Evolutionary conservation across 1,284 basidiomycete species (phyloP).

Genomic region (Rhodotorula sp.): DNA sequence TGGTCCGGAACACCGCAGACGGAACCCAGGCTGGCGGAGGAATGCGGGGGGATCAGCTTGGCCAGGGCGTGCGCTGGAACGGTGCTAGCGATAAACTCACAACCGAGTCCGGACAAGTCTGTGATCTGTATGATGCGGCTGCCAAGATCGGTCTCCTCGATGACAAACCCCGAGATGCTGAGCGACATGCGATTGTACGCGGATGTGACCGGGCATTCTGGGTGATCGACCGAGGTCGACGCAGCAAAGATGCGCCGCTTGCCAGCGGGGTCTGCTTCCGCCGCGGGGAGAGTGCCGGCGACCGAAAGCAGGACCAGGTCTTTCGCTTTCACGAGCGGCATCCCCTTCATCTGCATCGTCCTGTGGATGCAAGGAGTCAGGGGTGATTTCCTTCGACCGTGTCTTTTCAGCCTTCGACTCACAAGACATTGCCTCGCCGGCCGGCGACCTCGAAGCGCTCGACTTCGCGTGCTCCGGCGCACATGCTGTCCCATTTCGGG

Average conservation of each 20-base stretch:
- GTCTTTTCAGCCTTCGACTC: background rate
- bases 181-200: constrained; percentile 43
- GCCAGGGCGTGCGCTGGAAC: background rate
- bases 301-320: constrained; percentile 44
- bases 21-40: constrained; percentile 36
- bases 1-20: constrained; percentile 35
- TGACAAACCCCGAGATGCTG: constrained; percentile 40
- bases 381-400: background rate
- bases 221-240: constrained; percentile 40
- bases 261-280: background rate
- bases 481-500: constrained; percentile 39
- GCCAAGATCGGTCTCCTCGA: constrained; percentile 37
- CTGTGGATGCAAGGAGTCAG: background rate
- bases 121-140: constrained; percentile 39
- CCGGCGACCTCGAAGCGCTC: constrained; percentile 28
- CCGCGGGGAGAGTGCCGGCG: constrained; percentile 24
- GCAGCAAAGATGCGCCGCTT: constrained; percentile 26
- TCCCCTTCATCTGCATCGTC: constrained; percentile 61
- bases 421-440: constrained; percentile 37
- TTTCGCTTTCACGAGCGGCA: constrained; percentile 59
- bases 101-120: constrained; percentile 39
- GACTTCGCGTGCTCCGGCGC: constrained; percentile 19
- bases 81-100: constrained; percentile 9
- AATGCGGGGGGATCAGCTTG: background rate
- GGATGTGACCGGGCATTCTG: constrained; percentile 22